Conservation (phyloP, 306 rosid species). For the Vachellia pachyceras region DNA sequence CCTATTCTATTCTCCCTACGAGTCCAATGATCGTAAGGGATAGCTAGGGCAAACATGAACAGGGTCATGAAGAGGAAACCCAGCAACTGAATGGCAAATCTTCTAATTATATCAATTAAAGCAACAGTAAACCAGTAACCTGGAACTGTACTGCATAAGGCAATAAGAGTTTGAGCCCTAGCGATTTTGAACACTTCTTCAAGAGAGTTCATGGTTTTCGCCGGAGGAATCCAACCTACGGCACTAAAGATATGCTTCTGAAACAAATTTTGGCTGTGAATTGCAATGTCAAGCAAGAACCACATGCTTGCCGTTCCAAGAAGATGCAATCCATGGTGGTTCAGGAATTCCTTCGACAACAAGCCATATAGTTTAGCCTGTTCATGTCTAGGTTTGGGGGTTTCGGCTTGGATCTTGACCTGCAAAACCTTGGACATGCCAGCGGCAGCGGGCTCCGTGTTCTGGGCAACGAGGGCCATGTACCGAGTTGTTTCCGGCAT, state of each 20-base stretch:
- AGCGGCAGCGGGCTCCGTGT: conserved; percentile 58
- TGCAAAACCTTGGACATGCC: conserved; percentile 83
- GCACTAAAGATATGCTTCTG: conserved; percentile 1
- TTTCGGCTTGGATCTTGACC: conserved; percentile 63
- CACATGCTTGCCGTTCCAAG: conserved; percentile 79
- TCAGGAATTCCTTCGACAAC: conserved; percentile 65
- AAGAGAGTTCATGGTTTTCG: conserved; percentile 77
- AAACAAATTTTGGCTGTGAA: not conserved
- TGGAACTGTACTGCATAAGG: conserved; percentile 78
- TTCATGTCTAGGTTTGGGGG: conserved; percentile 27
- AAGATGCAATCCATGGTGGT: conserved; percentile 69
- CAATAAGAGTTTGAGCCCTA: conserved; percentile 80
- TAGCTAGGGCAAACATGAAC: conserved; percentile 57
- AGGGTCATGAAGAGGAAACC: conserved; percentile 91
- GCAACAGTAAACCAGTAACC: conserved; percentile 85
- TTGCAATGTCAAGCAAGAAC: conserved; percentile 62
- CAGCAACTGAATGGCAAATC: conserved; percentile 74
- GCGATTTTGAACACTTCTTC: conserved; percentile 73
- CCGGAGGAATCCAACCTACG: conserved; percentile 36
- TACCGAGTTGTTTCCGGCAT: conserved; percentile 93
- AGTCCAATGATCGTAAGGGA: conserved; percentile 71
- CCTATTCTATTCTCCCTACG: conserved; percentile 59
- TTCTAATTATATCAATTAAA: conserved; percentile 70
- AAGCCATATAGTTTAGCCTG: conserved; percentile 46
- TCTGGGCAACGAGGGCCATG: conserved; percentile 78